A percentile compares a stretch with the other conserved stretches of the same genome.
These are phyloP conservation scores for Oryza punctata DNA, from an alignment of 176 grass and related monocot species.

Conservation along the genomic window DNA sequence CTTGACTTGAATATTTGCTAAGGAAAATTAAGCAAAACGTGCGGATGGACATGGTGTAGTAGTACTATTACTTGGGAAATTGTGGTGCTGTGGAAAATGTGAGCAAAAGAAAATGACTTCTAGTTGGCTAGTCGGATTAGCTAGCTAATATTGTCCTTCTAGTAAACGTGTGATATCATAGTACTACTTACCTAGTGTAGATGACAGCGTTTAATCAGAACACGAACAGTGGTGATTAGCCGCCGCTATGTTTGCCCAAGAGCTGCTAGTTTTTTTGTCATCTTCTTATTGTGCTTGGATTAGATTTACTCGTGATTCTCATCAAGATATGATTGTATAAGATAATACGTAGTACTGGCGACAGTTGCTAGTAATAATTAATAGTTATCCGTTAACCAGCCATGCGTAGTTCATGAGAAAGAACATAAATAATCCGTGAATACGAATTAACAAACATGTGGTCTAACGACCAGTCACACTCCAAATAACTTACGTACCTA, in stretches of 20 bases:
- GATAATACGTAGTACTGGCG: background rate
- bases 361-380: background rate
- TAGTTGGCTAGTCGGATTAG: background rate
- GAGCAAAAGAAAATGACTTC: background rate
- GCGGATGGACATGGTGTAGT: conserved; percentile 1
- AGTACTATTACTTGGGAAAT: background rate
- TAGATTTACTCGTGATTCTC: too few relatives aligned
- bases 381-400: background rate
- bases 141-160: background rate
- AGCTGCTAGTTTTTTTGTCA: background rate
- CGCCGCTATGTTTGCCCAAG: background rate
- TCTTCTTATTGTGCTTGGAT: too few relatives aligned
- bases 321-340: too few relatives aligned
- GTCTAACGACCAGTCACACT: conserved; percentile 7
- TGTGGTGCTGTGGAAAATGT: background rate
- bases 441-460: background rate
- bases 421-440: background rate
- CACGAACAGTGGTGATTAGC: background rate
- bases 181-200: background rate
- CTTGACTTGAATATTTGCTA: conserved; percentile 40
- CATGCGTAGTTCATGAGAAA: background rate
- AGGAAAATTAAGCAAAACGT: conserved; percentile 15
- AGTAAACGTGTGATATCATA: background rate
- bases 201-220: background rate
- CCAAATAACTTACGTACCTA: background rate